Conservation (phyloP, 495 filamentous ascomycete genomes). For the Penicillium macrosclerotiorum region DNA sequence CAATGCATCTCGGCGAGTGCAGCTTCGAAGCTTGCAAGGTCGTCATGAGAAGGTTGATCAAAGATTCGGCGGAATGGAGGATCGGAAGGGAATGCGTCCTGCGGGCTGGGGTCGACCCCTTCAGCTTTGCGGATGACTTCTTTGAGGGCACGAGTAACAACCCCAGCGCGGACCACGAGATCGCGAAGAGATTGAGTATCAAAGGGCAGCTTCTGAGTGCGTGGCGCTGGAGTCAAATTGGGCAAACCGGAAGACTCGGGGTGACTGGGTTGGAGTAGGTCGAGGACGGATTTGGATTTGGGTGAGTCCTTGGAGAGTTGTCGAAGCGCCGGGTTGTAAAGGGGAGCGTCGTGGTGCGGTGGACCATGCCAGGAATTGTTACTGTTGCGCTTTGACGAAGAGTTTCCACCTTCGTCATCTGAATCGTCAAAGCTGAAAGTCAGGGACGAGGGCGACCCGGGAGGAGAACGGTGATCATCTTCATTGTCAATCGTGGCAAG, state of each 20-base stretch:
- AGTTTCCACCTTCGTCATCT: constrained; percentile 53
- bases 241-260: constrained; percentile 46
- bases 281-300: constrained; percentile 76
- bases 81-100: constrained; percentile 32
- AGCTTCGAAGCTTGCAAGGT: constrained; percentile 32
- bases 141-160: constrained; percentile 68
- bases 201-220: constrained; percentile 79
- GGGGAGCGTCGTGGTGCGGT: background rate
- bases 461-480: constrained; percentile 47
- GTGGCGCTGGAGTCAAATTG: constrained; percentile 37
- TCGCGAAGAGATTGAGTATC: constrained; percentile 87
- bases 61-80: constrained; percentile 49
- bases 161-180: constrained; percentile 79
- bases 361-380: constrained; percentile 32
- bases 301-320: constrained; percentile 45
- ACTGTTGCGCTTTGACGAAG: constrained; percentile 34
- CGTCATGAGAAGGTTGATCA: constrained; percentile 36
- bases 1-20: constrained; percentile 28
- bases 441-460: constrained; percentile 50
- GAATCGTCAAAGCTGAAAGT: constrained; percentile 58
- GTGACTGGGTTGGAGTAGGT: constrained; percentile 72
- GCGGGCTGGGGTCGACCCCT: constrained; percentile 61
- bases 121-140: constrained; percentile 80
- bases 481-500: constrained; percentile 83
- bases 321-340: constrained; percentile 9